phyloP scores from a whole-genome alignment of 768 basidiomycete genomes.

The Termitomyces heimii region DNA sequence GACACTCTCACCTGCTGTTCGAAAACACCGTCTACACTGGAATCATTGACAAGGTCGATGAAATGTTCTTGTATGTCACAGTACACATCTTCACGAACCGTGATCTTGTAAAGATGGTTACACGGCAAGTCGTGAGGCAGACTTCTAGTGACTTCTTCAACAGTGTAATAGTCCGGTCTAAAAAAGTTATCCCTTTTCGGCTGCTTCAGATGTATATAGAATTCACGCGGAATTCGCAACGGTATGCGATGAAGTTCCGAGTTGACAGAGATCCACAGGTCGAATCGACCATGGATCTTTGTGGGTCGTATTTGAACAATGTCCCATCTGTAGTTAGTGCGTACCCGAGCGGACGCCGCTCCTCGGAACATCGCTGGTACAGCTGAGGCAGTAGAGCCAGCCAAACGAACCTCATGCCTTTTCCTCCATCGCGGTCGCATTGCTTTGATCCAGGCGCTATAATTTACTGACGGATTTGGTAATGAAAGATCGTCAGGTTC shows the following conservation, averaged over 20 bases:
- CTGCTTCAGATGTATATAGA: constrained; percentile 86
- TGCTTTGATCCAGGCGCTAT: constrained; percentile 71
- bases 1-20: constrained; percentile 70
- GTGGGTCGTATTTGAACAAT: constrained; percentile 85
- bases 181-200: constrained; percentile 57
- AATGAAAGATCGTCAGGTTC: constrained; percentile 33
- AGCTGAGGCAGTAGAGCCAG: constrained; percentile 30
- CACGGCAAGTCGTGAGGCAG: constrained; percentile 77
- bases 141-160: constrained; percentile 68
- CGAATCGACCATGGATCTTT: constrained; percentile 73
- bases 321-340: constrained; percentile 78
- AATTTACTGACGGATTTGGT: constrained; percentile 63
- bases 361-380: constrained; percentile 73
- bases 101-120: constrained; percentile 75
- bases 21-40: constrained; percentile 91
- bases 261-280: constrained; percentile 84
- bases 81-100: constrained; percentile 80
- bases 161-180: constrained; percentile 59
- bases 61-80: constrained; percentile 86
- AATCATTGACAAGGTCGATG: constrained; percentile 86
- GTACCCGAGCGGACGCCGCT: constrained; percentile 35
- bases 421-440: constrained; percentile 78
- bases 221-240: constrained; percentile 83
- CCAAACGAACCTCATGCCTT: constrained; percentile 42
- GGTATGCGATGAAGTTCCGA: constrained; percentile 73